Evolutionary conservation across 345 rosid genomes (phyloP).

Genomic region (Pelargonium nanum): DNA sequence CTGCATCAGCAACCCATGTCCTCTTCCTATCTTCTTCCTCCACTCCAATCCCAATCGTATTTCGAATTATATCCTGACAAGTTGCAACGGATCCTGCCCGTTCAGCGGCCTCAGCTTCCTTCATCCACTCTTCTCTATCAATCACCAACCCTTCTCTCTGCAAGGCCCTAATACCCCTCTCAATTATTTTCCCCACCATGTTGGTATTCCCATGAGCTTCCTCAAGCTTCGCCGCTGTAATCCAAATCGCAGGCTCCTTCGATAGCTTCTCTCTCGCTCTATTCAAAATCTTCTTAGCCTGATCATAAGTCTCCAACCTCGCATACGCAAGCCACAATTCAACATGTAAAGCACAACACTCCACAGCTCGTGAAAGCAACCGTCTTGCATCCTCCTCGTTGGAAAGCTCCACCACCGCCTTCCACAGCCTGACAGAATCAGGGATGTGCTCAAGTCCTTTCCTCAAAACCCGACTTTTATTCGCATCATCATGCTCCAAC

Average conservation of each 20-base stretch:
- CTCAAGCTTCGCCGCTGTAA: slow-evolving; percentile 88
- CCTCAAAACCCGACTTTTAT: slow-evolving; percentile 72
- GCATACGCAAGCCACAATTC: slow-evolving; percentile 91
- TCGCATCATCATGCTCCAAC: slow-evolving; percentile 61
- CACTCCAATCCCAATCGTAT: slow-evolving; percentile 78
- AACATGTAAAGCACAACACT: slow-evolving; percentile 80
- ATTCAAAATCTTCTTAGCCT: slow-evolving; percentile 68
- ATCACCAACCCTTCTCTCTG: slow-evolving; percentile 80
- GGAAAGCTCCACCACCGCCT: slow-evolving; percentile 71
- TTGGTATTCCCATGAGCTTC: slow-evolving; percentile 76
- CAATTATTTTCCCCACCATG: slow-evolving; percentile 80
- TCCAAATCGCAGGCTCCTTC: slow-evolving; percentile 91
- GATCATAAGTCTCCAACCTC: slow-evolving; percentile 66
- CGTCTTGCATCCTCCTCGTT: slow-evolving; percentile 68
- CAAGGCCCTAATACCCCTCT: slow-evolving; percentile 77
- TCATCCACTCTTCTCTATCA: slow-evolving; percentile 90
- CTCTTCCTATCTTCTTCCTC: slow-evolving; percentile 96
- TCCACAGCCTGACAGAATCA: slow-evolving; percentile 89
- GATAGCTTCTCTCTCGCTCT: slow-evolving; percentile 59
- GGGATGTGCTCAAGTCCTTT: slow-evolving; percentile 79
- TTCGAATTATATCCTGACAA: slow-evolving; percentile 70
- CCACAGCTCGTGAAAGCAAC: slow-evolving; percentile 81
- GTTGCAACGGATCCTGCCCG: slow-evolving; percentile 74
- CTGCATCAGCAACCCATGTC: slow-evolving; percentile 99
- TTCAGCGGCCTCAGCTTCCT: slow-evolving; percentile 86